Percentiles rank a stretch among this genome's conserved stretches.
Evolutionary conservation across 116 monocot species (phyloP).

Genomic region (Papilionanthe hybrid): DNA sequence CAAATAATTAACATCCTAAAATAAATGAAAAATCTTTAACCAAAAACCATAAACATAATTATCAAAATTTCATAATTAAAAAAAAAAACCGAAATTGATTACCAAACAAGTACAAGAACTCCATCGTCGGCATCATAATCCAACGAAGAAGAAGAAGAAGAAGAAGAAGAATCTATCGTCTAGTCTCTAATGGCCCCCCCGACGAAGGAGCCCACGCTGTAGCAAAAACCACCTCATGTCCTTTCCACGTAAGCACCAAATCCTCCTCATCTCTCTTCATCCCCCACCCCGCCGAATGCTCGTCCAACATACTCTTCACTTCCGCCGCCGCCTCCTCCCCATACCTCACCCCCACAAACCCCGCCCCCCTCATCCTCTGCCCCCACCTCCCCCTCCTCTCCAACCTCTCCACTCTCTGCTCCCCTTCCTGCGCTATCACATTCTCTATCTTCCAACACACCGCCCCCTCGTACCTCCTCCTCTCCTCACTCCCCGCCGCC

Average conservation of each 20-base stretch:
- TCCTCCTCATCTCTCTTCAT: constrained; percentile 73
- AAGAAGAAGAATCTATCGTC: background rate
- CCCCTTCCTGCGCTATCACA: constrained; percentile 52
- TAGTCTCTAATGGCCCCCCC: background rate
- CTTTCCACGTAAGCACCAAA: constrained; percentile 80
- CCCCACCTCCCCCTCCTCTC: constrained; percentile 44
- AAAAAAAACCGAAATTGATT: background rate
- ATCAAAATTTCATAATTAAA: no score
- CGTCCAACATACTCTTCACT: constrained; percentile 57
- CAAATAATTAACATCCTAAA: no score
- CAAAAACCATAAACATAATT: no score
- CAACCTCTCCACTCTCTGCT: constrained; percentile 51
- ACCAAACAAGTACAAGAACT: background rate
- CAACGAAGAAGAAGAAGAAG: background rate
- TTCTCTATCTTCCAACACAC: constrained; percentile 76
- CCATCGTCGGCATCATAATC: background rate
- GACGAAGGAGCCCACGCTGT: constrained; percentile 48
- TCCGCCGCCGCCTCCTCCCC: constrained; percentile 61
- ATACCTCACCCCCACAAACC: constrained; percentile 34
- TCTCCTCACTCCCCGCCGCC: constrained; percentile 43
- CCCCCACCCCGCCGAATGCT: constrained; percentile 83
- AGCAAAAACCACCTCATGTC: constrained; percentile 69
- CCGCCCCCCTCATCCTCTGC: constrained; percentile 49
- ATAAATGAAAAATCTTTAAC: no score
- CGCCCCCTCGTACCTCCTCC: constrained; percentile 61